These are phyloP conservation scores for Glycine tomentella DNA, from an alignment of 306 rosid species.

Conservation along the genomic window DNA sequence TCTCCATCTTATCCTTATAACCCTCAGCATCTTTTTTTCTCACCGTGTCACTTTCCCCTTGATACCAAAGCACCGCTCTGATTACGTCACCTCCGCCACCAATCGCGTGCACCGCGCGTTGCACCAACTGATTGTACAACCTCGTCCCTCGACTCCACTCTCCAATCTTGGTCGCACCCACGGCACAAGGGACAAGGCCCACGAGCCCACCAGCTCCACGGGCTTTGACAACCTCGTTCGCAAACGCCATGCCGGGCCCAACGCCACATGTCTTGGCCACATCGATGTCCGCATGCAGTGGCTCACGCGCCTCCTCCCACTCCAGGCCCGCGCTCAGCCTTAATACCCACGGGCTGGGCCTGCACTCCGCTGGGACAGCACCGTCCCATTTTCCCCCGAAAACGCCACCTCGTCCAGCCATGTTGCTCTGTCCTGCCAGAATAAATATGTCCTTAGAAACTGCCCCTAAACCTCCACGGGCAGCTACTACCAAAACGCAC, in stretches of 20 bases:
- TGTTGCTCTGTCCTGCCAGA: conserved; percentile 78
- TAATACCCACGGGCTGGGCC: conserved; percentile 46
- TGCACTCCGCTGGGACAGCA: conserved; percentile 49
- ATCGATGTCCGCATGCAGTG: conserved; percentile 68
- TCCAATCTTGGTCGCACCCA: conserved; percentile 62
- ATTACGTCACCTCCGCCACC: conserved; percentile 47
- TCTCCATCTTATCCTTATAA: conserved; percentile 54
- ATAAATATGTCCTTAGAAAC: conserved; percentile 50
- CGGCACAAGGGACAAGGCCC: conserved; percentile 76
- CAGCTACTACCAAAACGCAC: not conserved
- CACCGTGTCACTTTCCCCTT: conserved; percentile 73
- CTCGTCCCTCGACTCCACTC: conserved; percentile 59
- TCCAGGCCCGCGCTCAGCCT: conserved; percentile 48
- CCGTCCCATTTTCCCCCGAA: conserved; percentile 48
- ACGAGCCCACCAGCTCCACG: not conserved
- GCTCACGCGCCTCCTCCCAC: conserved; percentile 71
- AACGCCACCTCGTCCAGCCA: conserved; percentile 77
- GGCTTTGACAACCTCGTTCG: conserved; percentile 53
- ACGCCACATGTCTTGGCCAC: conserved; percentile 62
- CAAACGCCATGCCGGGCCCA: conserved; percentile 72
- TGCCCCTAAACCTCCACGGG: not conserved
- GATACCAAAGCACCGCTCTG: conserved; percentile 66
- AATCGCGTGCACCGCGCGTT: conserved; percentile 43
- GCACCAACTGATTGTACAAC: conserved; percentile 53
- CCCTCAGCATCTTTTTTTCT: conserved; percentile 50